phyloP scores from a whole-genome alignment of 495 filamentous ascomycete genomes.

The Neurospora intermedia region DNA sequence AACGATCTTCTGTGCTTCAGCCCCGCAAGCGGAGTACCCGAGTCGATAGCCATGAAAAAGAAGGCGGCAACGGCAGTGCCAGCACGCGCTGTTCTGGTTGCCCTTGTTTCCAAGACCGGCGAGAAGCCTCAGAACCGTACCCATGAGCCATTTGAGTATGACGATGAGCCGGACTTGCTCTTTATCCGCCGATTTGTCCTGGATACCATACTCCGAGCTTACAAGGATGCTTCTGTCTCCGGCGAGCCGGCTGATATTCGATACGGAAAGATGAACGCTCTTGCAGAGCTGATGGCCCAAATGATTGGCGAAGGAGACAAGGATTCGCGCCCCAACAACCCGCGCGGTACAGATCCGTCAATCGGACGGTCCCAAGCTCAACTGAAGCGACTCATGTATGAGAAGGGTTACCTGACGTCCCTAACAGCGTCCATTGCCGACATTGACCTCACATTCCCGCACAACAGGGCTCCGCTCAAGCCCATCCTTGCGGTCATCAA shows the following conservation, averaged over 20 bases:
- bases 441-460: constrained; percentile 89
- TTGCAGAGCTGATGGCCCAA: constrained; percentile 86
- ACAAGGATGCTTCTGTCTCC: constrained; percentile 76
- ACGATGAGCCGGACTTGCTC: constrained; percentile 76
- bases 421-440: constrained; percentile 90
- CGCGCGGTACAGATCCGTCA: constrained; percentile 25
- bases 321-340: constrained; percentile 26
- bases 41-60: constrained; percentile 70
- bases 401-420: constrained; percentile 85
- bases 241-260: constrained; percentile 74
- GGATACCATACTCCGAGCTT: constrained; percentile 83
- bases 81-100: constrained; percentile 74
- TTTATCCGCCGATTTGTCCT: constrained; percentile 92
- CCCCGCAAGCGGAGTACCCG: constrained; percentile 55
- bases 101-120: constrained; percentile 76
- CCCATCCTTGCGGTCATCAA: constrained; percentile 87
- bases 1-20: constrained; percentile 73
- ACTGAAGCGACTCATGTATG: constrained; percentile 90
- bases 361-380: constrained; percentile 49
- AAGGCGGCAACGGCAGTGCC: constrained; percentile 71
- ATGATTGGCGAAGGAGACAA: constrained; percentile 77
- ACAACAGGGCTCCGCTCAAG: constrained; percentile 87
- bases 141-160: constrained; percentile 46
- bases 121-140: constrained; percentile 50
- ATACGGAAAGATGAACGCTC: constrained; percentile 72